A percentile compares a stretch with the other conserved stretches of the same genome.
phyloP scores from a whole-genome alignment of 345 rosid species.

The Kernera saxatilis region DNA sequence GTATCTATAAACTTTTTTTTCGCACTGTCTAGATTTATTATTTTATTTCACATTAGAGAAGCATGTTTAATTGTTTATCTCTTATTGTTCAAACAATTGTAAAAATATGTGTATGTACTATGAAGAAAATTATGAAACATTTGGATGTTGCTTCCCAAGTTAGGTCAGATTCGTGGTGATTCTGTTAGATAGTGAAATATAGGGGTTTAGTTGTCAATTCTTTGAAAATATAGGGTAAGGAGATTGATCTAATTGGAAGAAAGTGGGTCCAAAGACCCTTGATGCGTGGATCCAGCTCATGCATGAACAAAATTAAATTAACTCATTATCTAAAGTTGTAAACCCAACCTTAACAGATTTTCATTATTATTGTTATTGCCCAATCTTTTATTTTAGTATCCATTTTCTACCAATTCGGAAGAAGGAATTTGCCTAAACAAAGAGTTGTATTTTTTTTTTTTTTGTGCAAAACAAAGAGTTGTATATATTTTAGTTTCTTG shows the following conservation, averaged over 20 bases:
- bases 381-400: background rate
- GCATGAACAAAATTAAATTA: constrained; percentile 41
- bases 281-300: constrained; percentile 92
- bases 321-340: constrained; percentile 26
- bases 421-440: background rate
- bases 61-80: too few relatives aligned
- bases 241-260: background rate
- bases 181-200: background rate
- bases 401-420: background rate
- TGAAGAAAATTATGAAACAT: background rate
- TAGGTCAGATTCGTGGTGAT: background rate
- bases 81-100: too few relatives aligned
- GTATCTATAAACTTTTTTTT: too few relatives aligned
- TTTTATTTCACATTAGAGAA: too few relatives aligned
- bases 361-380: background rate
- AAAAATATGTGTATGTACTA: too few relatives aligned
- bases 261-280: constrained; percentile 50
- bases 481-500: background rate
- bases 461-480: background rate
- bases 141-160: background rate
- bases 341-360: constrained; percentile 10
- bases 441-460: background rate
- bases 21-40: too few relatives aligned
- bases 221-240: background rate
- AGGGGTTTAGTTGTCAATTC: background rate